Percentiles rank a stretch among this genome's conserved stretches.
phyloP scores from a whole-genome alignment of 1,284 basidiomycete species.

The Tylopilus sp. region DNA sequence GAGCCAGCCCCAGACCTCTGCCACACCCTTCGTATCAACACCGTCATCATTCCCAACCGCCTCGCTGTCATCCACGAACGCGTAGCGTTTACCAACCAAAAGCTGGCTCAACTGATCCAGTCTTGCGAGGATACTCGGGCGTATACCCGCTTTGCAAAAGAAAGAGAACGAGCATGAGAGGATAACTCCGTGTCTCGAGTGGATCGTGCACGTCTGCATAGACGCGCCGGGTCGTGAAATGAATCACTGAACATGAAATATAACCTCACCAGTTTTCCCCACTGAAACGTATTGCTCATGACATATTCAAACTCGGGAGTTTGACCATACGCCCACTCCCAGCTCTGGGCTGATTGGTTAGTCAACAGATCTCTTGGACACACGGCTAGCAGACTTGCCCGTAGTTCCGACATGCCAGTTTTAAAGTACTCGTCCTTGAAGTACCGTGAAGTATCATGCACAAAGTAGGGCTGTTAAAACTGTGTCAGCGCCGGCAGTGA shows the following conservation, averaged over 20 bases:
- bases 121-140: constrained; percentile 8
- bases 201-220: constrained; percentile 13
- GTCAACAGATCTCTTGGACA: neutral
- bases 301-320: constrained; percentile 88
- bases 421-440: constrained; percentile 54
- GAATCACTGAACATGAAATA: neutral
- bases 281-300: constrained; percentile 47
- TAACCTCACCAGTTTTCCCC: constrained; percentile 57
- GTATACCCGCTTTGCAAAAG: constrained; percentile 16
- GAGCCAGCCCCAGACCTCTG: constrained; percentile 27
- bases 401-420: constrained; percentile 68
- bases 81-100: constrained; percentile 47
- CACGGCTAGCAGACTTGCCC: constrained; percentile 40
- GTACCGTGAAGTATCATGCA: constrained; percentile 45
- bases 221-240: neutral
- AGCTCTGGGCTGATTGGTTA: constrained; percentile 50
- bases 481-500: neutral
- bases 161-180: constrained; percentile 44
- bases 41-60: constrained; percentile 1
- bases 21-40: neutral
- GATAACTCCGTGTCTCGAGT: constrained; percentile 61
- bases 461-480: constrained; percentile 30
- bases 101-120: constrained; percentile 27
- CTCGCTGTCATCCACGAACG: constrained; percentile 38
- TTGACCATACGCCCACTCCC: constrained; percentile 94